A percentile compares a stretch with the other conserved stretches of the same genome.
phyloP scores from a whole-genome alignment of 2,329 filamentous ascomycete genomes.

The Colletotrichum filicis region DNA sequence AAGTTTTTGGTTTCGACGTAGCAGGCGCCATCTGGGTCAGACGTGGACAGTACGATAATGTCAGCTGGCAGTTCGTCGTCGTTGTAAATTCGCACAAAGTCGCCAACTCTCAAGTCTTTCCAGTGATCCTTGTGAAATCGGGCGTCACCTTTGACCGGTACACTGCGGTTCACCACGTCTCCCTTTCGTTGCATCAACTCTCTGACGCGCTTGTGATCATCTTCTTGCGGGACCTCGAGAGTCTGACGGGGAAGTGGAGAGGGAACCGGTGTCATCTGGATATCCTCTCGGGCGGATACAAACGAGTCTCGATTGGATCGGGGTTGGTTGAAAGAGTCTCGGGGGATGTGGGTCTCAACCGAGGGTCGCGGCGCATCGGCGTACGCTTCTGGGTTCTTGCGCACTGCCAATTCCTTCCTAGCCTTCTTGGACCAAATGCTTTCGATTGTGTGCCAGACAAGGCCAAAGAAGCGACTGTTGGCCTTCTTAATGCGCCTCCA shows the following conservation, averaged over 20 bases:
- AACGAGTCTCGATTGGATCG: slow-evolving; percentile 57
- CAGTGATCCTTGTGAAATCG: slow-evolving; percentile 93
- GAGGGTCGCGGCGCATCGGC: slow-evolving; percentile 64
- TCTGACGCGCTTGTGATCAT: slow-evolving; percentile 46
- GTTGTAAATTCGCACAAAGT: slow-evolving; percentile 96
- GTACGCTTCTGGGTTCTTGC: slow-evolving; percentile 52
- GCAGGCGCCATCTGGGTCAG: slow-evolving; percentile 92
- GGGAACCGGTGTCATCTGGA: slow-evolving; percentile 95
- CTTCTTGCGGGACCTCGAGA: slow-evolving; percentile 52
- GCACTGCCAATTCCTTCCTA: slow-evolving; percentile 59
- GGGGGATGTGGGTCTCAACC: slow-evolving; percentile 68
- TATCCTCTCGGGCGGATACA: slow-evolving; percentile 72
- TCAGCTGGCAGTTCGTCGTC: slow-evolving; percentile 96
- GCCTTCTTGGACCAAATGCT: slow-evolving; percentile 63
- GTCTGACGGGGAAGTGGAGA: slow-evolving; percentile 72
- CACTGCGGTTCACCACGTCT: slow-evolving; percentile 78
- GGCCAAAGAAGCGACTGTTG: slow-evolving; percentile 69
- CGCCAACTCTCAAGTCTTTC: slow-evolving; percentile 95
- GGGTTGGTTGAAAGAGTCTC: slow-evolving; percentile 61
- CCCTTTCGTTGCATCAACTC: slow-evolving; percentile 59
- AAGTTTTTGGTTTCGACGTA: slow-evolving; percentile 99
- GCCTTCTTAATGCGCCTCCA: slow-evolving; percentile 96
- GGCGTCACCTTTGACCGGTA: slow-evolving; percentile 74
- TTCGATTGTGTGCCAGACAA: slow-evolving; percentile 61
- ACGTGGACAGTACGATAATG: slow-evolving; percentile 90